A percentile compares a stretch with the other conserved stretches of the same genome.
These are phyloP conservation scores for Naematelia encephala DNA, from an alignment of 768 basidiomycete species.

Conservation along the genomic window DNA sequence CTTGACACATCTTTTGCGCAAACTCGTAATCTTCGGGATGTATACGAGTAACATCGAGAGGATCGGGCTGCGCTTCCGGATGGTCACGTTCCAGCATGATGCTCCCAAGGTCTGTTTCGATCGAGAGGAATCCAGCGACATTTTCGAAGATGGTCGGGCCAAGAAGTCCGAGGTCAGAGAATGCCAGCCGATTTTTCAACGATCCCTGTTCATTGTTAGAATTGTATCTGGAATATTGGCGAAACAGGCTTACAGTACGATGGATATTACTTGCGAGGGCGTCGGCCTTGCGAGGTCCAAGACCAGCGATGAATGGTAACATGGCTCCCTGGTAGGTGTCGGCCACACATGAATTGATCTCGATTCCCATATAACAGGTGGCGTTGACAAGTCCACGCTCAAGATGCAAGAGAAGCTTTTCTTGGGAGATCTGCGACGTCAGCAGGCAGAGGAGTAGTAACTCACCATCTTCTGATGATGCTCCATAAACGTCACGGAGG, in stretches of 20 bases:
- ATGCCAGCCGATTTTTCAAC: slow-evolving; percentile 81
- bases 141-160: slow-evolving; percentile 89
- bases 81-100: slow-evolving; percentile 61
- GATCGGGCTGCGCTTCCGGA: slow-evolving; percentile 72
- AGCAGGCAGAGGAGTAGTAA: slow-evolving; percentile 6
- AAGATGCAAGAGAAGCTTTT: slow-evolving; percentile 74
- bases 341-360: slow-evolving; percentile 87
- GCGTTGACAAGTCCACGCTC: slow-evolving; percentile 87
- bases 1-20: slow-evolving; percentile 96
- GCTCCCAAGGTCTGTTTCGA: slow-evolving; percentile 63
- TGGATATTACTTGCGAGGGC: slow-evolving; percentile 70
- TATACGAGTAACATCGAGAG: slow-evolving; percentile 89
- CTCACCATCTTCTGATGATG: slow-evolving; percentile 80
- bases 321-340: slow-evolving; percentile 85
- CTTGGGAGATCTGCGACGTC: slow-evolving; percentile 67
- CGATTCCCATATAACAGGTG: slow-evolving; percentile 88
- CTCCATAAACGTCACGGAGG: slow-evolving; percentile 76
- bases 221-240: neutral
- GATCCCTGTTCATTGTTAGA: slow-evolving; percentile 63
- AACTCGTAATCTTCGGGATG: slow-evolving; percentile 98
- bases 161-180: slow-evolving; percentile 73
- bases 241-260: slow-evolving; percentile 59
- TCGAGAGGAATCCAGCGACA: slow-evolving; percentile 61
- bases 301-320: slow-evolving; percentile 83
- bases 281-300: slow-evolving; percentile 92